phyloP scores from a whole-genome alignment of 306 rosid species.

The Hippophae rhamnoides region DNA sequence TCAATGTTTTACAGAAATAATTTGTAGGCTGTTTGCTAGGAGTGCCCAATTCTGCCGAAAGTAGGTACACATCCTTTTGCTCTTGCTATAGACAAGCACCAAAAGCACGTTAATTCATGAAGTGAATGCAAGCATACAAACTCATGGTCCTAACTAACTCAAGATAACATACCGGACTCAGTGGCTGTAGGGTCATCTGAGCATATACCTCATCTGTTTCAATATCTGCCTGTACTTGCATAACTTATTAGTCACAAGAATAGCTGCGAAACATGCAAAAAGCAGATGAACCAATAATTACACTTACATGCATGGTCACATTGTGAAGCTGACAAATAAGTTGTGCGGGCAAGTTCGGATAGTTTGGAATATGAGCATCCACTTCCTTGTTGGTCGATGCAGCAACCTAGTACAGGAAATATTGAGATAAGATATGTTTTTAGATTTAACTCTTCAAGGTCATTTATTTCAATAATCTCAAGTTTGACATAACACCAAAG shows the following conservation, averaged over 20 bases:
- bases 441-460: no score
- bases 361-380: constrained; percentile 61
- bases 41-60: constrained; percentile 61
- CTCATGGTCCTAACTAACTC: constrained; percentile 1
- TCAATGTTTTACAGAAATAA: constrained; percentile 64
- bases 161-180: constrained; percentile 41
- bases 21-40: constrained; percentile 63
- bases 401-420: constrained; percentile 41
- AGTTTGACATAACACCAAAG: no score
- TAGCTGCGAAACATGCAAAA: constrained; percentile 1
- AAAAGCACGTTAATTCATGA: constrained; percentile 16
- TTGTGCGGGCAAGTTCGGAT: constrained; percentile 63
- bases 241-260: constrained; percentile 12
- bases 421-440: background rate
- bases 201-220: constrained; percentile 77
- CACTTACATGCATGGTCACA: constrained; percentile 67
- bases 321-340: constrained; percentile 66
- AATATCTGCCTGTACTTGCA: constrained; percentile 50
- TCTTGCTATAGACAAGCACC: constrained; percentile 39
- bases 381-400: constrained; percentile 67
- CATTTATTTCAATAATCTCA: no score
- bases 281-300: constrained; percentile 10
- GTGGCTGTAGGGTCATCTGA: constrained; percentile 71
- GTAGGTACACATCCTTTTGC: constrained; percentile 59
- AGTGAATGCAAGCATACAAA: constrained; percentile 5